Conservation (phyloP, 2,329 filamentous ascomycete species). For the Aspergillus brasiliensis region DNA sequence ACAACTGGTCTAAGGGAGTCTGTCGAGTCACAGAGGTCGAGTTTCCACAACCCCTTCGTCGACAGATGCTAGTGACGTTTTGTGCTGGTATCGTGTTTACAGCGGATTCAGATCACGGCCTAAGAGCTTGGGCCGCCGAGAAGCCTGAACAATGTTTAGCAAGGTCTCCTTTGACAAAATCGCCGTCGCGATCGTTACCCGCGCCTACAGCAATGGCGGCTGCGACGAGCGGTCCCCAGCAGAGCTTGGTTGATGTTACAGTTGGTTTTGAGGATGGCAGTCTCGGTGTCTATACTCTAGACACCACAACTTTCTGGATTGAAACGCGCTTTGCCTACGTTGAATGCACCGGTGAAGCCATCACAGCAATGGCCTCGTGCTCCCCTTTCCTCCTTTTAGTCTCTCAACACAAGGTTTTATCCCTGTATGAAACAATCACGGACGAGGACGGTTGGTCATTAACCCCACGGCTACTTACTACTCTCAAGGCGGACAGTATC, state of each 20-base stretch:
- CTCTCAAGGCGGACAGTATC: conserved; percentile 77
- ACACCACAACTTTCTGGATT: conserved; percentile 50
- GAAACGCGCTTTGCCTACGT: conserved; percentile 59
- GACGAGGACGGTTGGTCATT: conserved; percentile 7
- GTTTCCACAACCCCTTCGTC: conserved; percentile 57
- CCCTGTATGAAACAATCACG: conserved; percentile 67
- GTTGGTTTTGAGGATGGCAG: conserved; percentile 73
- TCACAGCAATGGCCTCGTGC: conserved; percentile 71
- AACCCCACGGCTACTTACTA: conserved; percentile 64
- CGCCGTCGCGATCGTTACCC: conserved; percentile 60
- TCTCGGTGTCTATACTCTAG: conserved; percentile 69
- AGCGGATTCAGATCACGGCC: conserved; percentile 67
- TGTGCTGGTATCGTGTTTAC: conserved; percentile 77
- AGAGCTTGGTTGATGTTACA: conserved; percentile 59
- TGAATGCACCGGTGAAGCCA: conserved; percentile 63
- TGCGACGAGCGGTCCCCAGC: conserved; percentile 48
- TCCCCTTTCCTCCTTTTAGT: conserved; percentile 79
- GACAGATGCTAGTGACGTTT: conserved; percentile 73
- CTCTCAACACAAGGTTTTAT: conserved; percentile 71
- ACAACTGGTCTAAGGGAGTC: conserved; percentile 86
- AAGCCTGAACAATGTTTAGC: conserved; percentile 62
- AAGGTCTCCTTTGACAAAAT: conserved; percentile 34
- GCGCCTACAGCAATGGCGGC: conserved; percentile 58
- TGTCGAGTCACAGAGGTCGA: conserved; percentile 79
- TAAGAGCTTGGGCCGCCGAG: conserved; percentile 78